These are phyloP conservation scores for Forsythia suspensa DNA, from an alignment of 257 asterid species.

Conservation along the genomic window DNA sequence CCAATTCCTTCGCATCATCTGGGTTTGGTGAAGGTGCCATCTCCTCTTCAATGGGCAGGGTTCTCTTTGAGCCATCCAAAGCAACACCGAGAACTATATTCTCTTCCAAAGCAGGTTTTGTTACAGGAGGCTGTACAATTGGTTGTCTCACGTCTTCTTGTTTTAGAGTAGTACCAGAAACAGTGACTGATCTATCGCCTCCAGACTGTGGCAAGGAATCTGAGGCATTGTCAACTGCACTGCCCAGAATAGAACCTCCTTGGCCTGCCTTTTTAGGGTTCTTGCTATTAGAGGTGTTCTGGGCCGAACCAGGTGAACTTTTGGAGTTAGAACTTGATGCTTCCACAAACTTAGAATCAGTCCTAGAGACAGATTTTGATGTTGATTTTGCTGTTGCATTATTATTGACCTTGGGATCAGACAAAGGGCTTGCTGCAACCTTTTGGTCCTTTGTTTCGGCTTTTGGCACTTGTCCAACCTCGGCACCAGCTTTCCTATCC, in stretches of 20 bases:
- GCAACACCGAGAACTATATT: slow-evolving; percentile 97
- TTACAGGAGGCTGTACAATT: slow-evolving; percentile 34
- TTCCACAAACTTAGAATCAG: slow-evolving; percentile 40
- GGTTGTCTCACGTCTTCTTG: slow-evolving; percentile 45
- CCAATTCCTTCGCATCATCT: slow-evolving; percentile 59
- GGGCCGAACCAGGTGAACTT: slow-evolving; percentile 23
- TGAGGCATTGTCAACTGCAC: slow-evolving; percentile 22
- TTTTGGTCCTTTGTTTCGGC: slow-evolving; percentile 39
- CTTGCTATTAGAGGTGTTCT: slow-evolving; percentile 30
- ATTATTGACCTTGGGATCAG: slow-evolving; percentile 45
- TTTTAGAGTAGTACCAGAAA: slow-evolving; percentile 43
- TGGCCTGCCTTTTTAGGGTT: slow-evolving; percentile 44
- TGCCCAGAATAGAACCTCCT: slow-evolving; percentile 15
- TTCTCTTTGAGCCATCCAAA: slow-evolving; percentile 91
- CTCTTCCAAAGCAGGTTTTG: slow-evolving; percentile 76
- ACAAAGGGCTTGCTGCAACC: slow-evolving; percentile 30
- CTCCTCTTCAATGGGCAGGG: slow-evolving; percentile 88
- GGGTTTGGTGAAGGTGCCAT: slow-evolving; percentile 28
- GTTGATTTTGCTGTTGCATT: slow-evolving; percentile 25
- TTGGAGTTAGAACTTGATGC: slow-evolving; percentile 33
- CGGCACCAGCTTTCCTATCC: slow-evolving; percentile 45
- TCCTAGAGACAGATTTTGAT: slow-evolving; percentile 38
- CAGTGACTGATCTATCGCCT: slow-evolving; percentile 32
- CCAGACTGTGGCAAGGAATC: slow-evolving; percentile 29
- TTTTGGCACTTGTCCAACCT: slow-evolving; percentile 40